Conservation (phyloP, 2,329 filamentous ascomycete genomes). For the Pyrenophora tritici-repentis region DNA sequence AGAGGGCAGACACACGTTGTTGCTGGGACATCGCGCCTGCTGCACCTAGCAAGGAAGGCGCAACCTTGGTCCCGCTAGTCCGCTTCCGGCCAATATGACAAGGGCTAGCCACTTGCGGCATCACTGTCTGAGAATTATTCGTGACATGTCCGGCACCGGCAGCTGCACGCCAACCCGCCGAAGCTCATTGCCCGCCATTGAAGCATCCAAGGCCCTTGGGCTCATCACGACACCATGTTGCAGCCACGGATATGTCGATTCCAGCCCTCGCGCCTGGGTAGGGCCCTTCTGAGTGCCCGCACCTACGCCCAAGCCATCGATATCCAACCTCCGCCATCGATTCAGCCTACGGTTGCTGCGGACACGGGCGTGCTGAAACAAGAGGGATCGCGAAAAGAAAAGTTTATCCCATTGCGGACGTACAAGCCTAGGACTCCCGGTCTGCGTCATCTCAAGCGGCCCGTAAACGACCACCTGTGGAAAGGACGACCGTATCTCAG, state of each 20-base stretch:
- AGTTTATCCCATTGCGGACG: slow-evolving; percentile 66
- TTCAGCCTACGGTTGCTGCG: slow-evolving; percentile 42
- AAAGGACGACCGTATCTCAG: slow-evolving; percentile 83
- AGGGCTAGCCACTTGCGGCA: slow-evolving; percentile 31
- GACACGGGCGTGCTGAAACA: slow-evolving; percentile 29
- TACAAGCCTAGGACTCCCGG: slow-evolving; percentile 95
- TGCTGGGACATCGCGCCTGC: slow-evolving; percentile 20
- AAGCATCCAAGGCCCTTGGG: slow-evolving; percentile 20
- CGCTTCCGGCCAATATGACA: slow-evolving; percentile 34
- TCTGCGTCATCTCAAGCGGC: slow-evolving; percentile 85
- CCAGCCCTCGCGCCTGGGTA: slow-evolving; percentile 55
- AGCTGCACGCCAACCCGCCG: slow-evolving; percentile 27
- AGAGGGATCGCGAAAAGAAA: slow-evolving; percentile 38
- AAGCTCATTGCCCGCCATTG: slow-evolving; percentile 25
- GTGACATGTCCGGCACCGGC: slow-evolving; percentile 23
- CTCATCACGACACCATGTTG: slow-evolving; percentile 57
- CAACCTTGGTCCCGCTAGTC: slow-evolving; percentile 26
- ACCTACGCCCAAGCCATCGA: slow-evolving; percentile 56
- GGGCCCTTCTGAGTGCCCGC: slow-evolving; percentile 55
- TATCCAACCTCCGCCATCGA: slow-evolving; percentile 35
- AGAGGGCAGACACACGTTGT: slow-evolving; percentile 20
- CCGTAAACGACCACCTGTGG: slow-evolving; percentile 96
- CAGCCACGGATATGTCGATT: slow-evolving; percentile 67
- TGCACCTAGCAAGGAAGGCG: slow-evolving; percentile 18
- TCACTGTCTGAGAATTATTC: slow-evolving; percentile 35